Evolutionary conservation across 2,329 filamentous ascomycete species (phyloP), one percentile per base, ranked within the genome.

Genomic region (Trichoderma citrinoviride): DNA sequence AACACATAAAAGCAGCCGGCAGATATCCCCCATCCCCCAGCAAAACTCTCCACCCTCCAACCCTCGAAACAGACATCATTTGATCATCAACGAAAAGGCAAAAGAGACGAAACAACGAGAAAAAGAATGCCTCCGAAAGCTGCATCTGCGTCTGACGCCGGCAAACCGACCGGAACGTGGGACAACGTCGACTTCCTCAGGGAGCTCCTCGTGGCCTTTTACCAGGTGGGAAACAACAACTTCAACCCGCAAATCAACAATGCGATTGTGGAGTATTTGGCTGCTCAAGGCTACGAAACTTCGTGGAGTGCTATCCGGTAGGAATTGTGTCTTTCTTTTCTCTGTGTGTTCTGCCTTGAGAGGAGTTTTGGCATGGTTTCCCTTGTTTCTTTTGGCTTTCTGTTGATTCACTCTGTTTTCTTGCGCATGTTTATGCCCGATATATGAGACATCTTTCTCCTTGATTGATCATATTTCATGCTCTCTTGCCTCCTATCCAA

Each of bases 231-330:
- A 15, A 70, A 72, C 41, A 64, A 67, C 8, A 70, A 65, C 14
- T 71, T 80, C 64, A 70, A 66, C 15, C 54, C 71, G 15, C 66
- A 72, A 27, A 67, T 72, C 40, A 75, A 75, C 57, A 70, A 72
- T 0, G 70, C 69, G 1, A 70, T 82, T 55, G 71, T 74, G 52
- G 66, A 66, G 7, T 73, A 73, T n/a, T 71, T 81, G 62, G 68
- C 71, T n/a, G 47, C 67, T 14, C 68, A 68, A 6, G 75, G 78
- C 7, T 71, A 76, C 57, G 65, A 67, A 6, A 76, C 78, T n/a
- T 78, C 77, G 3, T 82, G 79, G 79, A 77, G 82, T 33, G 78
- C 72, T 1, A 74, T 82, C 56, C 79, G 81, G 81, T 82, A 75
- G 49, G 78, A 73, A 8, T 5, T 1, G 25, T 12, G 19, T 47